phyloP scores from a whole-genome alignment of 345 rosid genomes.

The Aegle marmelos region DNA sequence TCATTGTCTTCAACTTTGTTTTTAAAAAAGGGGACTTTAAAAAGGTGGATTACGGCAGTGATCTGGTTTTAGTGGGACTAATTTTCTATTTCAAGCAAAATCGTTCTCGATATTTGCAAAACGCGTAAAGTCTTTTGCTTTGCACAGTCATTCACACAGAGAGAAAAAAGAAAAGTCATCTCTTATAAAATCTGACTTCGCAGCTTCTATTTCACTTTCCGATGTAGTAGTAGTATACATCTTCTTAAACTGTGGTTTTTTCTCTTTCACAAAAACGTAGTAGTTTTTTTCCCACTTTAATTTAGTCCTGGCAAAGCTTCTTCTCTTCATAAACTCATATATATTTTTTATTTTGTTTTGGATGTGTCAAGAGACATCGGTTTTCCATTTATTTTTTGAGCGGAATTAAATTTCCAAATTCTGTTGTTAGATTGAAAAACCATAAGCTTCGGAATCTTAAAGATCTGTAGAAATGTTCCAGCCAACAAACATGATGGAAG shows the following conservation, averaged over 20 bases:
- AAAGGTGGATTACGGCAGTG: conserved; percentile 4
- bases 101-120: conserved; percentile 47
- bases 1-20: neutral
- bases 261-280: neutral
- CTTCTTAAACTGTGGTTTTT: neutral
- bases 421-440: conserved; percentile 38
- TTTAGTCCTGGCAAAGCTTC: neutral
- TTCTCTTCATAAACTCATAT: neutral
- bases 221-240: too few relatives aligned
- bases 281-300: neutral
- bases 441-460: conserved; percentile 41
- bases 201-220: neutral
- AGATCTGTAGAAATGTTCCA: conserved; percentile 62
- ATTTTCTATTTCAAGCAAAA: conserved; percentile 31
- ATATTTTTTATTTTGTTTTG: neutral
- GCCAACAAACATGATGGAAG: conserved; percentile 63
- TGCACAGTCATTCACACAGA: neutral
- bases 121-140: conserved; percentile 23
- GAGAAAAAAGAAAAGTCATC: neutral
- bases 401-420: conserved; percentile 14
- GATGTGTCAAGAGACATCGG: neutral
- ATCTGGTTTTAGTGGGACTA: conserved; percentile 20
- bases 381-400: conserved; percentile 11
- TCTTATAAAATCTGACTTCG: neutral
- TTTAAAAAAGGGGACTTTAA: neutral